Conservation (phyloP, 129 eudicot species). For the Silybum marianum region DNA sequence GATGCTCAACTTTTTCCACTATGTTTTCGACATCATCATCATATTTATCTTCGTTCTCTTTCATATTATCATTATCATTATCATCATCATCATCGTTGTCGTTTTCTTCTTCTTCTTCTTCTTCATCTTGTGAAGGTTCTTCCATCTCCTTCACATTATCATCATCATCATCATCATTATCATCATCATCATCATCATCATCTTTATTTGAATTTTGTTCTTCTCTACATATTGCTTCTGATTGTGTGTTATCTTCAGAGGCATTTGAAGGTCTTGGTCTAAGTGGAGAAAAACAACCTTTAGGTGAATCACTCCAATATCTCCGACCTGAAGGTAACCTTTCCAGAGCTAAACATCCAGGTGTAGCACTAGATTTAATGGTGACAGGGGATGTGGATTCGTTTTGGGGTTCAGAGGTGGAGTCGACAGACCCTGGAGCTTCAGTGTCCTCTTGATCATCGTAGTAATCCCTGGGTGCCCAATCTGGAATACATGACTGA, state of each 20-base stretch:
- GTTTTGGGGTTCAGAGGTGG: conserved; percentile 35
- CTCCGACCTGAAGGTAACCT: conserved; percentile 77
- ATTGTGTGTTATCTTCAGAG: conserved; percentile 35
- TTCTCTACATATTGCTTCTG: conserved; percentile 15
- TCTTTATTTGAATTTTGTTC: conserved; percentile 1
- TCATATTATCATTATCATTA: not conserved
- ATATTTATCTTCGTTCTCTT: conserved; percentile 16
- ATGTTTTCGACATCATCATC: conserved; percentile 40
- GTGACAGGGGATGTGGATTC: conserved; percentile 45
- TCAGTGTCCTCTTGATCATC: conserved; percentile 42
- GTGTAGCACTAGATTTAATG: conserved; percentile 30
- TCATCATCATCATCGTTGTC: not conserved
- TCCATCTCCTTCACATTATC: conserved; percentile 26
- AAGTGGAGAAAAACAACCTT: conserved; percentile 54
- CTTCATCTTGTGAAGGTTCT: conserved; percentile 37
- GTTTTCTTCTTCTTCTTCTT: conserved; percentile 18
- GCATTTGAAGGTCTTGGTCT: conserved; percentile 48
- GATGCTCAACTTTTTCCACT: conserved; percentile 51
- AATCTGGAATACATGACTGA: conserved; percentile 77
- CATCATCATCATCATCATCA: not conserved
- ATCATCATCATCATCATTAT: conserved; percentile 27
- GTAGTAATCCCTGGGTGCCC: conserved; percentile 63
- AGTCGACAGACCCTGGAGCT: conserved; percentile 34
- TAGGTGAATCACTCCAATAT: conserved; percentile 89
- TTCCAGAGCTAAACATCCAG: conserved; percentile 51